Evolutionary conservation across 1,284 basidiomycete genomes (phyloP), one percentile per base, ranked within the genome.

Genomic region (Malassezia obtusa): DNA sequence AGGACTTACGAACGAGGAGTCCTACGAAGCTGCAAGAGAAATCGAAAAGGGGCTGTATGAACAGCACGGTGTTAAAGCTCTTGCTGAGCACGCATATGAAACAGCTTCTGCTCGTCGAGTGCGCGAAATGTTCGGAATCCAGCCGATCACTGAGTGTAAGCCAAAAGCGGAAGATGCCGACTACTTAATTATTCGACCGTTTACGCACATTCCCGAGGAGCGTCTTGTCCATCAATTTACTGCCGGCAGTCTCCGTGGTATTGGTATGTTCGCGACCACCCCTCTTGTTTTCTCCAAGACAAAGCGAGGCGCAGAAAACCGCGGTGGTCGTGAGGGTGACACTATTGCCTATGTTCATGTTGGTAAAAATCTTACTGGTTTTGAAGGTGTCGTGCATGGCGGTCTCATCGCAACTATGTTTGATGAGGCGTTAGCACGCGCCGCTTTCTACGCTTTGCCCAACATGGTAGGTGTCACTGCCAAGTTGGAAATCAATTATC

Each of bases 381-480:
- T 92, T 65, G 89, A 92, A 74, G 90, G 90, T 0, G 87, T 96
- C 60, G 77, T 95, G 1, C 92, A 96, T 71, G 92, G 92, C 0
- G 92, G 92, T 1, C 72, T 96, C 57, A 78, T 95, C 22, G 88
- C 89, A 25, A 95, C 89, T 0, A 76, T 96, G 4, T 76, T 92
- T 52, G 91, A 96, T 65, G 91, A 96, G 77, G 80, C 80, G 2
- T 74, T 95, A 36, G 90, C 83, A 0, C 77, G 91, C 55, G 85
- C 83, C 59, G 89, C 52, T 37, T 55, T 59, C 47, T 48, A 67
- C 57, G 60, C 57, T n/a, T 57, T 95, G 0, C 89, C 89, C 0
- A 84, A 85, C 28, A 84, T 86, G 68, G 83, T 95, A 43, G 91
- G 87, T n/a, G 89, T 96, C 11, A 96, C 91, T 0, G 91, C 89